Percentiles rank a stretch among this genome's conserved stretches.
These are phyloP conservation scores for Furculomyces boomerangus DNA, from an alignment of 371 early-diverging fungal species.

Conservation along the genomic window DNA sequence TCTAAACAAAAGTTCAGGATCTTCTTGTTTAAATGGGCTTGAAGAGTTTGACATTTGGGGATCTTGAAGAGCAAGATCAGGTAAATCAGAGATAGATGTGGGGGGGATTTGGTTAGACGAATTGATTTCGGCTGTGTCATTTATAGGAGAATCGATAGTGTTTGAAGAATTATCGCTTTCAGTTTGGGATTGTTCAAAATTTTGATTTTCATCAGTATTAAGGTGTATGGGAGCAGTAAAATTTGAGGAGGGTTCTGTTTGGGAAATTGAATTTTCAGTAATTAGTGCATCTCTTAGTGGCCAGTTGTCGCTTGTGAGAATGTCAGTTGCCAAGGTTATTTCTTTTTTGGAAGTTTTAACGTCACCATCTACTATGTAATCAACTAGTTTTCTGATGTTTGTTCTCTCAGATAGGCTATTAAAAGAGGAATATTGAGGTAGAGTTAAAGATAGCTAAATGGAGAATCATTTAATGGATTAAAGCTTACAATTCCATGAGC, in stretches of 20 bases:
- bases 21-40: neutral
- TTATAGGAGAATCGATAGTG: too few relatives aligned
- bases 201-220: too few relatives aligned
- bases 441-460: neutral
- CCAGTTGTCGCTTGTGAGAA: conserved; percentile 70
- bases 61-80: neutral
- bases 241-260: too few relatives aligned
- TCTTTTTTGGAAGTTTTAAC: conserved; percentile 30
- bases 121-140: too few relatives aligned
- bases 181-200: too few relatives aligned
- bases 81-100: too few relatives aligned
- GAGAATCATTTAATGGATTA: neutral
- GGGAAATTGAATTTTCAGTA: conserved; percentile 7
- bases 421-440: neutral
- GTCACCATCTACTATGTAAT: conserved; percentile 19
- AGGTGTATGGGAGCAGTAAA: too few relatives aligned
- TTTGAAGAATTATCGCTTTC: too few relatives aligned
- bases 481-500: conserved; percentile 29
- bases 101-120: too few relatives aligned
- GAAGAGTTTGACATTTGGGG: neutral
- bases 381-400: conserved; percentile 21
- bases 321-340: conserved; percentile 68
- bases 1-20: conserved; percentile 37
- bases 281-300: conserved; percentile 57
- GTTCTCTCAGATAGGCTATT: conserved; percentile 12